Conservation (phyloP, 2,329 filamentous ascomycete species). For the Penicillium brevicompactum region DNA sequence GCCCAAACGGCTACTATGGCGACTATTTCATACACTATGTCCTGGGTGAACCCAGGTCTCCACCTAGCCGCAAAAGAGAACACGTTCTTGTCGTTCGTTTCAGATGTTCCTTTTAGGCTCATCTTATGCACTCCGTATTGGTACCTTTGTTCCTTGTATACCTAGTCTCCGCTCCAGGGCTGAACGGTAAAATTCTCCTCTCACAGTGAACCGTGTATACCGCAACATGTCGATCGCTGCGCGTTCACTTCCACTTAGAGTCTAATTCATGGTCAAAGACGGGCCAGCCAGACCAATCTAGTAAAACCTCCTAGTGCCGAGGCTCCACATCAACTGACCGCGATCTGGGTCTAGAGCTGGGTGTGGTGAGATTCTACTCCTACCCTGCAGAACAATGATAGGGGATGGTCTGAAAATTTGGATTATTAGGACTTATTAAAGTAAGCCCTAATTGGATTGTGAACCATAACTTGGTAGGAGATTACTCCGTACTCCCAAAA, state of each 20-base stretch:
- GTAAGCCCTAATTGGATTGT: neutral
- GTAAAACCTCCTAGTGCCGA: conserved; percentile 8
- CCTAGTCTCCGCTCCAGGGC: neutral
- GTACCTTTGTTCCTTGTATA: neutral
- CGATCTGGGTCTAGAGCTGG: neutral
- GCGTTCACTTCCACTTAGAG: conserved; percentile 9
- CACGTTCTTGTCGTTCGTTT: conserved; percentile 13
- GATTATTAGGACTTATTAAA: neutral
- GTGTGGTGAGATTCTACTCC: neutral
- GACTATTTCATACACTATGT: conserved; percentile 1
- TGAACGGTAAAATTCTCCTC: neutral
- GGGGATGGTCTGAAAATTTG: neutral
- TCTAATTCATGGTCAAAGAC: conserved; percentile 11
- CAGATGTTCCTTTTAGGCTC: conserved; percentile 6
- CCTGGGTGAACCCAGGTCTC: neutral
- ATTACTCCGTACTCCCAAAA: neutral
- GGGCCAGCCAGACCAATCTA: conserved; percentile 18
- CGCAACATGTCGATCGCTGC: conserved; percentile 14
- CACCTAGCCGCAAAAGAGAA: neutral
- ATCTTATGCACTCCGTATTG: neutral
- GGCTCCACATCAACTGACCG: conserved; percentile 1
- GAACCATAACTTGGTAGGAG: neutral
- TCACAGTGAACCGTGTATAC: neutral
- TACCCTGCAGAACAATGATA: neutral
- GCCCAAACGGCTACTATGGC: neutral